Evolutionary conservation across 208 protist species (phyloP), one percentile per base, ranked within the genome.

Genomic region (Novymonas esmeraldas): DNA sequence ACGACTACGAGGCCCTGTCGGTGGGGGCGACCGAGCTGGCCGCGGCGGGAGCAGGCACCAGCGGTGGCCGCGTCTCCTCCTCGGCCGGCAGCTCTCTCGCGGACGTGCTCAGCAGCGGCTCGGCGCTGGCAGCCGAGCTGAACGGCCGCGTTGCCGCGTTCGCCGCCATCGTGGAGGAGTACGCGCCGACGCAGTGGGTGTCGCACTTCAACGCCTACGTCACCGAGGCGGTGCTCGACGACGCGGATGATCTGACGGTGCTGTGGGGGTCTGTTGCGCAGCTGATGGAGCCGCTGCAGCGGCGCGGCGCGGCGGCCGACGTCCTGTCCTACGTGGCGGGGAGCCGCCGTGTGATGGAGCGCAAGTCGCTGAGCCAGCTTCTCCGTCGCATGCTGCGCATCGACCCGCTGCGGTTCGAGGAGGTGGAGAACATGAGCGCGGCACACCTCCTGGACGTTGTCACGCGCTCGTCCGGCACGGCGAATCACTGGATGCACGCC

Each of bases 301-400:
- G 81, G 3, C 65, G 70, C 24, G 88, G 84, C 34, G 65, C 70
- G 2, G 78, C 48, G 51, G 81, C 73, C 33, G 82, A 66, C 44
- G 39, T 57, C 13, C 70, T 92, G 57, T 52, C 85, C n/a, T 90
- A 84, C 76, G 84, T 92, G 42, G 70, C 78, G 10, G 65, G 79
- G 41, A 92, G 85, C 56, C 84, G 83, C 7, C 55, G 65, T 14
- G 71, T 92, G 61, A 78, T 94, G 78, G 89, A 94, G 74, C 74
- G 75, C 6, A 85, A 86, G 67, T 77, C 79, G 7, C 61, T 88
- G 48, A 76, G 70, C 29, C 64, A 64, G 28, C 38, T 94, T 16
- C 66, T 94, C 3, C 72, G 80, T 22, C 49, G 64, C 11, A 70
- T 76, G 22, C 49, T 90, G 29, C 78, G 83, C 24, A 63, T 93